phyloP scores from a whole-genome alignment of 2,329 filamentous ascomycete species.

The Rhynchosporium graminicola region DNA sequence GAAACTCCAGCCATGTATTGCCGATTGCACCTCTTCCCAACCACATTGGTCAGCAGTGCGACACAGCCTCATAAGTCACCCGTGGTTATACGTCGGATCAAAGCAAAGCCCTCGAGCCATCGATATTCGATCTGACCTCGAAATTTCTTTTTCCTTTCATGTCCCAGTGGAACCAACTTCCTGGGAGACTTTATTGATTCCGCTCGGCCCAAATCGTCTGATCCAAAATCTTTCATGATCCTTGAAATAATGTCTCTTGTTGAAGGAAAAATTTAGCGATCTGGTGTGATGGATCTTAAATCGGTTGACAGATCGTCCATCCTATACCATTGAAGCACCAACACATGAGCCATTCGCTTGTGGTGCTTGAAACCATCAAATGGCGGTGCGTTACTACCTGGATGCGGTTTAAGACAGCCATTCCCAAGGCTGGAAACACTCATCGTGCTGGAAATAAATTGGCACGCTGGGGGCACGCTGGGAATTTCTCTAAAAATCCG shows the following conservation, averaged over 20 bases:
- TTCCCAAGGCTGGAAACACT: not conserved
- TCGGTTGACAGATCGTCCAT: slow-evolving; percentile 8
- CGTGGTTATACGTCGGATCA: slow-evolving; percentile 1
- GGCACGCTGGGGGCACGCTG: too few relatives aligned
- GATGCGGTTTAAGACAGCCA: slow-evolving; percentile 4
- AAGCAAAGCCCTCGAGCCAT: not conserved
- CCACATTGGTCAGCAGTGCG: not conserved
- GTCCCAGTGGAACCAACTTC: not conserved
- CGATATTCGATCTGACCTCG: slow-evolving; percentile 6
- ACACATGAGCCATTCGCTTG: slow-evolving; percentile 9
- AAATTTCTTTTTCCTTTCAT: not conserved
- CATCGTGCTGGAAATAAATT: not conserved
- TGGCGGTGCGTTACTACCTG: slow-evolving; percentile 7
- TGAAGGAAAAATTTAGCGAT: slow-evolving; percentile 5
- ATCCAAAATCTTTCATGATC: not conserved
- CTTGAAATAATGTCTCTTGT: not conserved
- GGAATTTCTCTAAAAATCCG: too few relatives aligned
- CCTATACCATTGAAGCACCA: not conserved
- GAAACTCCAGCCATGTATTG: not conserved
- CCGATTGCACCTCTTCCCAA: not conserved
- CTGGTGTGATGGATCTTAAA: not conserved
- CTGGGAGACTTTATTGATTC: not conserved
- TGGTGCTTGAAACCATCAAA: not conserved
- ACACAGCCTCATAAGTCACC: not conserved
- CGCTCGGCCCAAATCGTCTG: slow-evolving; percentile 15